These are phyloP conservation scores for Boletus rubescentipes DNA, from an alignment of 768 basidiomycete genomes.

Conservation along the genomic window DNA sequence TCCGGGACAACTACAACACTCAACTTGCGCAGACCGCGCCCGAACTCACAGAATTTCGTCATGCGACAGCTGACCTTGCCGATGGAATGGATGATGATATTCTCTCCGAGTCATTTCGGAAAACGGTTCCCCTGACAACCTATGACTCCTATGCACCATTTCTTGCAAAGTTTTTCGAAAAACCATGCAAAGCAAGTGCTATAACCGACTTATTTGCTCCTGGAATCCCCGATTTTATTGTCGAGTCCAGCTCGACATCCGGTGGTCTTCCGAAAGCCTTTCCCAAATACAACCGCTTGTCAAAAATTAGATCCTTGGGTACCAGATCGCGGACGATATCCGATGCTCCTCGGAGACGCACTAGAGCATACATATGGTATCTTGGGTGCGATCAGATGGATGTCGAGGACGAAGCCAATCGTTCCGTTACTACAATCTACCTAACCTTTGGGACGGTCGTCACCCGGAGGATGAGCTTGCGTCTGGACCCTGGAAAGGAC, in stretches of 20 bases:
- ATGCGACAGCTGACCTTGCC: not conserved
- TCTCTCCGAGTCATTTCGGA: slow-evolving; percentile 7
- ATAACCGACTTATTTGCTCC: slow-evolving; percentile 11
- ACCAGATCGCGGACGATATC: not conserved
- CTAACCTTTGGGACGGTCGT: not conserved
- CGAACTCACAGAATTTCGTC: slow-evolving; percentile 2
- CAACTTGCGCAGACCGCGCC: slow-evolving; percentile 5
- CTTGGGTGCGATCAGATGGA: not conserved
- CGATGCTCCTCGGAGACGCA: not conserved
- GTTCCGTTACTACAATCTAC: not conserved
- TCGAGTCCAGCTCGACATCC: slow-evolving; percentile 16
- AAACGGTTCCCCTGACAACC: slow-evolving; percentile 11
- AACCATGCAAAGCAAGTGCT: not conserved
- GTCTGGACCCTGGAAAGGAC: slow-evolving; percentile 1
- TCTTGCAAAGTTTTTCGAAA: slow-evolving; percentile 5
- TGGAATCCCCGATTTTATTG: slow-evolving; percentile 18
- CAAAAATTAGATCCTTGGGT: not conserved
- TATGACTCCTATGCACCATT: slow-evolving; percentile 15
- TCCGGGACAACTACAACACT: not conserved
- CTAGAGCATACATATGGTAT: not conserved
- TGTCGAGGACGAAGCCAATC: not conserved
- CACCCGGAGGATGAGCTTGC: not conserved
- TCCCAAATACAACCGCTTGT: slow-evolving; percentile 5
- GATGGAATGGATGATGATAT: not conserved
- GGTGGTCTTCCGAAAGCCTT: slow-evolving; percentile 13